Evolutionary conservation across 495 filamentous ascomycete genomes (phyloP).

Genomic region (Cenococcum geophilum): DNA sequence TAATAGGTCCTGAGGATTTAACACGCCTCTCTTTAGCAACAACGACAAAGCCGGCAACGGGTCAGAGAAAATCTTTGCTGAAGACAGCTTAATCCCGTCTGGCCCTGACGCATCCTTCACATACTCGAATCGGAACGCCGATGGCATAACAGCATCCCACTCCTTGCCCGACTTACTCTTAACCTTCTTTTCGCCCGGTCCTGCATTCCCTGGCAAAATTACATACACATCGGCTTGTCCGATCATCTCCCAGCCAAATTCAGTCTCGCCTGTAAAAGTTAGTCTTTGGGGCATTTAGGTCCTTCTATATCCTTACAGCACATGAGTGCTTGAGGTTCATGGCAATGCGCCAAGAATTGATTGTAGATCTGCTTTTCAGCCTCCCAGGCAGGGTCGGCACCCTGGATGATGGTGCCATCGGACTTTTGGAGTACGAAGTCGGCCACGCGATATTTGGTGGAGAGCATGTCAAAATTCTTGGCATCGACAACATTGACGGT

Average conservation of each 20-base stretch:
- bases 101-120: slow-evolving; percentile 14
- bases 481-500: slow-evolving; percentile 8
- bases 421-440: slow-evolving; percentile 9
- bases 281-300: too few species aligned
- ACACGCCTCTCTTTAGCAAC: slow-evolving; percentile 15
- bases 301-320: neutral
- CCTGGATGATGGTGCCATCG: slow-evolving; percentile 9
- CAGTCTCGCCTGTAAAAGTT: slow-evolving; percentile 3
- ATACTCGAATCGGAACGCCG: slow-evolving; percentile 15
- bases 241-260: slow-evolving; percentile 14
- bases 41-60: slow-evolving; percentile 2
- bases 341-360: slow-evolving; percentile 7
- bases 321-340: slow-evolving; percentile 5
- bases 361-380: slow-evolving; percentile 10
- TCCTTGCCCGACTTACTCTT: slow-evolving; percentile 8
- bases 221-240: slow-evolving; percentile 11
- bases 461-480: neutral
- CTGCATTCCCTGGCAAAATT: slow-evolving; percentile 1
- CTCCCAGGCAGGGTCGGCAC: slow-evolving; percentile 9
- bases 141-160: slow-evolving; percentile 13
- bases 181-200: slow-evolving; percentile 3
- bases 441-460: neutral
- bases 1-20: slow-evolving; percentile 7
- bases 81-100: slow-evolving; percentile 9
- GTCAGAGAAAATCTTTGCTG: slow-evolving; percentile 11